Percentiles rank a stretch among this genome's conserved stretches.
phyloP scores from a whole-genome alignment of 768 basidiomycete genomes.

The Tricholoma sp. region DNA sequence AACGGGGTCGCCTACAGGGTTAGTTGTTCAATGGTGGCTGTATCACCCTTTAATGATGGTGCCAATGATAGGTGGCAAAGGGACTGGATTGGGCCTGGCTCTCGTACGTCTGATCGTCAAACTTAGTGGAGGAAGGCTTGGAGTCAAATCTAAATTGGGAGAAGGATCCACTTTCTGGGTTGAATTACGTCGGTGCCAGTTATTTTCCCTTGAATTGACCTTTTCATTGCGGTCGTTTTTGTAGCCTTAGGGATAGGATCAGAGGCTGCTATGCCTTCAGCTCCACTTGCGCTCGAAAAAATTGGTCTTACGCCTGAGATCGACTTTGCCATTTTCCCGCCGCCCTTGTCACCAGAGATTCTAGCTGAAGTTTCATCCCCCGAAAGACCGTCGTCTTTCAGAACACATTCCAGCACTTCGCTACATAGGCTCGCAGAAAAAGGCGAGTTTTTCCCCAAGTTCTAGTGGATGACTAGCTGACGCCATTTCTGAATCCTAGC shows the following conservation, averaged over 20 bases:
- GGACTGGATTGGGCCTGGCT: constrained; percentile 52
- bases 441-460: constrained; percentile 22
- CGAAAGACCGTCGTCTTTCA: not conserved
- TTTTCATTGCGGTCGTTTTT: not conserved
- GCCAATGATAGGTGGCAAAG: constrained; percentile 29
- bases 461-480: not conserved
- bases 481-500: not conserved
- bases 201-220: constrained; percentile 11
- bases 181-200: constrained; percentile 33
- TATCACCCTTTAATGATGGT: not conserved
- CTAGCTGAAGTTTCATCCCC: not conserved
- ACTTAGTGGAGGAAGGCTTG: constrained; percentile 49
- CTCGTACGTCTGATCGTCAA: constrained; percentile 56
- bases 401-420: constrained; percentile 26
- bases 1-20: constrained; percentile 41
- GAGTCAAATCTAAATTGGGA: constrained; percentile 40
- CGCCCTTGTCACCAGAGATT: not conserved
- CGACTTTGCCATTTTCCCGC: not conserved
- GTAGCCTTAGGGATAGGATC: constrained; percentile 13
- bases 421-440: constrained; percentile 52
- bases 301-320: not conserved
- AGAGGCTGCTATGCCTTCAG: constrained; percentile 3
- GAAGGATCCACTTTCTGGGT: constrained; percentile 75
- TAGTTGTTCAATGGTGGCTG: not conserved
- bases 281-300: not conserved